Conservation (phyloP, 2,329 filamentous ascomycete genomes). For the Scedosporium dehoogii region DNA sequence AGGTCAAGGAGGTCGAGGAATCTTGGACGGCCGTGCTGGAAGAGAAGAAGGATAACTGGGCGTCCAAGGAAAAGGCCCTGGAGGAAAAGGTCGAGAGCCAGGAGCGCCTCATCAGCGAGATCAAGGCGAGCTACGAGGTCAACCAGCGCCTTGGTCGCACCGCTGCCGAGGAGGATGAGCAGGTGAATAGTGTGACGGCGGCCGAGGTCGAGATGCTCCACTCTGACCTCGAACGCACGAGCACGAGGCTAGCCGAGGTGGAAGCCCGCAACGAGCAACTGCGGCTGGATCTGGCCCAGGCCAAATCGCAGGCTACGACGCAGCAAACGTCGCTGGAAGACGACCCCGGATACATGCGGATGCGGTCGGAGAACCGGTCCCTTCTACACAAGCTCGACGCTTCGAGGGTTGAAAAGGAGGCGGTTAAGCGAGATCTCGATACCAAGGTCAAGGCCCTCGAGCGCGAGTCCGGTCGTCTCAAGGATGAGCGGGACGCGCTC, state of each 20-base stretch:
- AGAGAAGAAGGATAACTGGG: constrained; percentile 96
- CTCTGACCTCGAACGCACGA: constrained; percentile 84
- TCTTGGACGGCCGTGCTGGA: constrained; percentile 85
- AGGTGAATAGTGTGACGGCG: constrained; percentile 59
- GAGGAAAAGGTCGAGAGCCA: constrained; percentile 94
- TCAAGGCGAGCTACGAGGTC: constrained; percentile 96
- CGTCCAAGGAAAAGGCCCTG: constrained; percentile 78
- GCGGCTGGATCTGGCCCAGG: constrained; percentile 80
- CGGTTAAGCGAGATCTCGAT: constrained; percentile 67
- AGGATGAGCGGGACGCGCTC: constrained; percentile 71
- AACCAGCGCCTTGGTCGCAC: constrained; percentile 76
- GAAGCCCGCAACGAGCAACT: constrained; percentile 92
- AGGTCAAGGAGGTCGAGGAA: constrained; percentile 79
- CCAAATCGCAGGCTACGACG: constrained; percentile 61
- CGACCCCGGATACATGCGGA: constrained; percentile 76
- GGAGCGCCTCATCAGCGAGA: constrained; percentile 81
- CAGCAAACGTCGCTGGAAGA: constrained; percentile 65
- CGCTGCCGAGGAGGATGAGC: constrained; percentile 46
- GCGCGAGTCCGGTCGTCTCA: constrained; percentile 63
- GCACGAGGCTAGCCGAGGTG: constrained; percentile 75
- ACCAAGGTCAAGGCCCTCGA: constrained; percentile 68
- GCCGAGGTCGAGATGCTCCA: constrained; percentile 92
- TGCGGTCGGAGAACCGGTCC: constrained; percentile 88
- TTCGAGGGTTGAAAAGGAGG: constrained; percentile 72
- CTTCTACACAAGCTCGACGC: constrained; percentile 82